A percentile compares a stretch with the other conserved stretches of the same genome.
These are phyloP conservation scores for Meyerozyma athensensis DNA, from an alignment of 1,139 yeast genomes.

Conservation along the genomic window DNA sequence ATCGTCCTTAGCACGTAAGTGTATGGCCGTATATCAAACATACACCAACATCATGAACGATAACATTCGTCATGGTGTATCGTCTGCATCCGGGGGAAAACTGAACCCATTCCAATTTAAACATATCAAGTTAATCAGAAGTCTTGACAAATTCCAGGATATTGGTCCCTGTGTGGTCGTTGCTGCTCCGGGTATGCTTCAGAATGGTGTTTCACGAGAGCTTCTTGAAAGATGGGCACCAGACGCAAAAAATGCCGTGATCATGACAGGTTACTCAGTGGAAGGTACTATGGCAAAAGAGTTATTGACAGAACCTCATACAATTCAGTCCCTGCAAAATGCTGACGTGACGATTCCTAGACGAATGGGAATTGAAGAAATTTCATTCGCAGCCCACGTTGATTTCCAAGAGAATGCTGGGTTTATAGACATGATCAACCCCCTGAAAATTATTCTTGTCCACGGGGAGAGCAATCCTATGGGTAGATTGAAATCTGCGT, in stretches of 20 bases:
- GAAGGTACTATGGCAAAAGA: conserved; percentile 98
- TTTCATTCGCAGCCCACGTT: conserved; percentile 98
- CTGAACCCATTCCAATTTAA: conserved; percentile 86
- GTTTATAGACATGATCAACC: conserved; percentile 83
- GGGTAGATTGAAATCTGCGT: conserved; percentile 94
- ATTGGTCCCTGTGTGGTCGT: conserved; percentile 94
- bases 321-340: conserved; percentile 74
- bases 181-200: conserved; percentile 98
- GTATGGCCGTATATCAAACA: conserved; percentile 97
- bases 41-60: conserved; percentile 97
- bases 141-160: conserved; percentile 82
- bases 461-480: conserved; percentile 98
- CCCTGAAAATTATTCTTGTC: conserved; percentile 78
- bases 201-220: conserved; percentile 90
- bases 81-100: conserved; percentile 34
- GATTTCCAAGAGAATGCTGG: conserved; percentile 91
- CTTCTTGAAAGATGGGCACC: conserved; percentile 96
- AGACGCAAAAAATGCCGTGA: conserved; percentile 81
- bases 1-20: conserved; percentile 87
- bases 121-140: conserved; percentile 74
- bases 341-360: conserved; percentile 85
- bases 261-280: conserved; percentile 94
- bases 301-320: conserved; percentile 79
- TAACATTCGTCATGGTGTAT: conserved; percentile 70
- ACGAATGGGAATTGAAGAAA: conserved; percentile 84